phyloP scores from a whole-genome alignment of 1,284 basidiomycete genomes.

The Fereydounia khargensis region DNA sequence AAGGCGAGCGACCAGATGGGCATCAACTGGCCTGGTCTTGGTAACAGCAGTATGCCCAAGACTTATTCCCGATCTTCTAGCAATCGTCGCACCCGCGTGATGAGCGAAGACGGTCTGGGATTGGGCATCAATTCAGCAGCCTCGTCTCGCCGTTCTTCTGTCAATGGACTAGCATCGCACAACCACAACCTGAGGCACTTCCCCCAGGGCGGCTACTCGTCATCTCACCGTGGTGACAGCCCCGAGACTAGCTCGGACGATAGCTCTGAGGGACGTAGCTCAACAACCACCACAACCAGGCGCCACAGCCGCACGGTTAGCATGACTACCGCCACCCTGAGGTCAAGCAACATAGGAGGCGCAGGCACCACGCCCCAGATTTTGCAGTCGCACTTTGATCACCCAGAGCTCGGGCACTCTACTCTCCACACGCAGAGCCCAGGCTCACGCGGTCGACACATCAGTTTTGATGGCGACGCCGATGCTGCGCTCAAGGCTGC shows the following conservation, averaged over 20 bases:
- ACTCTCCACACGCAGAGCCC: background rate
- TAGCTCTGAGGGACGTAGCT: slow-evolving; percentile 11
- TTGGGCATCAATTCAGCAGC: slow-evolving; percentile 8
- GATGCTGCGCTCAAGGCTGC: too few relatives aligned
- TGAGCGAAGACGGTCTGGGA: slow-evolving; percentile 34
- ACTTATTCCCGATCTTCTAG: slow-evolving; percentile 20
- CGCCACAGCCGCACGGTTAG: slow-evolving; percentile 16
- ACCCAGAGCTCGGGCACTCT: slow-evolving; percentile 2
- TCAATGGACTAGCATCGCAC: too few relatives aligned
- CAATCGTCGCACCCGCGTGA: slow-evolving; percentile 23
- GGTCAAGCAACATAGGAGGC: slow-evolving; percentile 1
- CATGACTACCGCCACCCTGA: slow-evolving; percentile 12
- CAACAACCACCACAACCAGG: slow-evolving; percentile 13
- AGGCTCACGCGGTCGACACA: slow-evolving; percentile 3
- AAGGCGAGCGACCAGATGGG: too few relatives aligned
- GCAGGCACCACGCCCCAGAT: slow-evolving; percentile 20
- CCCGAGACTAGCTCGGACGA: slow-evolving; percentile 38
- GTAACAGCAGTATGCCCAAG: too few relatives aligned
- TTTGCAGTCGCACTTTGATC: slow-evolving; percentile 23
- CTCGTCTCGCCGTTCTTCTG: too few relatives aligned
- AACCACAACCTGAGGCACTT: slow-evolving; percentile 1
- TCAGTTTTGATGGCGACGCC: slow-evolving; percentile 23
- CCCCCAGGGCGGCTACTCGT: background rate
- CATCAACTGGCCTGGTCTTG: too few relatives aligned
- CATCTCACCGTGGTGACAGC: slow-evolving; percentile 19